Evolutionary conservation across 169 alveolate species (phyloP).

Genomic region (Babesia bovis): DNA sequence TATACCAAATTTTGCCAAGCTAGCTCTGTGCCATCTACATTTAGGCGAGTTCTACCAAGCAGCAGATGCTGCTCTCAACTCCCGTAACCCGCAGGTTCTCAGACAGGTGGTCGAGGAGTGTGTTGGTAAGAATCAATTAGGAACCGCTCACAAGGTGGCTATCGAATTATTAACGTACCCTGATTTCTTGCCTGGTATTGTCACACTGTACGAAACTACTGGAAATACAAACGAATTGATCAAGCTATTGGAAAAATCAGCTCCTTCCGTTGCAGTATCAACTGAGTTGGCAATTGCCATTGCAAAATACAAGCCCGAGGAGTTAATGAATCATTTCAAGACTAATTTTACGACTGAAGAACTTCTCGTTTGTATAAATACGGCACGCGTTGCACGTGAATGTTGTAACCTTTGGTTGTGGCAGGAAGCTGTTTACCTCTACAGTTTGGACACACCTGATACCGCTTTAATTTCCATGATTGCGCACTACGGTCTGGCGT

Average conservation of each 20-base stretch:
- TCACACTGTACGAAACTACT: constrained; percentile 59
- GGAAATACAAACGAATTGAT: constrained; percentile 65
- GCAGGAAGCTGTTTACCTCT: constrained; percentile 93
- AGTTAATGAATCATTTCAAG: constrained; percentile 94
- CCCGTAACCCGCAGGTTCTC: constrained; percentile 94
- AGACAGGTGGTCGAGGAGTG: constrained; percentile 93
- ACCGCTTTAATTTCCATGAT: constrained; percentile 94
- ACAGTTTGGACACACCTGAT: constrained; percentile 93
- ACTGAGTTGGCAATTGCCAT: constrained; percentile 98
- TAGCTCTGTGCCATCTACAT: constrained; percentile 94
- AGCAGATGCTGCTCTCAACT: constrained; percentile 97
- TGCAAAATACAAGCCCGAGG: constrained; percentile 97
- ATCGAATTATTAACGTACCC: constrained; percentile 96
- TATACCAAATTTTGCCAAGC: constrained; percentile 94
- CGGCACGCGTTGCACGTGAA: constrained; percentile 93
- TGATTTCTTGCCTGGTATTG: constrained; percentile 94
- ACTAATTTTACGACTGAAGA: constrained; percentile 69
- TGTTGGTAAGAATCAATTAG: constrained; percentile 81
- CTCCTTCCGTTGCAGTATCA: constrained; percentile 81
- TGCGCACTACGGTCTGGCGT: constrained; percentile 96
- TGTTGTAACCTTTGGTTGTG: constrained; percentile 80
- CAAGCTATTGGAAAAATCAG: constrained; percentile 58
- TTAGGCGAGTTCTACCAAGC: constrained; percentile 94
- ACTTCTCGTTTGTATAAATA: constrained; percentile 76
- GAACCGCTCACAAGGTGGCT: constrained; percentile 93